Conservation (phyloP, 352 stramenopile species). For the Phytophthora rubi region DNA sequence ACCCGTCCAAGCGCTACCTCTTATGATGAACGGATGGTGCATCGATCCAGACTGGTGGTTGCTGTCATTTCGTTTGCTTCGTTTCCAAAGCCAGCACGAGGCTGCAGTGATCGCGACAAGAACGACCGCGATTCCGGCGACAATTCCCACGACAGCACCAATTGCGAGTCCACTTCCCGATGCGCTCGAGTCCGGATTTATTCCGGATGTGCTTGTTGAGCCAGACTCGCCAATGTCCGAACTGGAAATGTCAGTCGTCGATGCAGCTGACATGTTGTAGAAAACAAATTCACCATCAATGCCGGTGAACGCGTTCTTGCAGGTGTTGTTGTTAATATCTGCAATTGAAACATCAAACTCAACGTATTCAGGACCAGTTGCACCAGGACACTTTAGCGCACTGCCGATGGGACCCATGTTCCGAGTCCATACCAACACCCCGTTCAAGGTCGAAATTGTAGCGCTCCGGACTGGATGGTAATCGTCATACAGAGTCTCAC, state of each 20-base stretch:
- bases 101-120: conserved; percentile 9
- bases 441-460: conserved; percentile 8
- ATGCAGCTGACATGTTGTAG: background rate
- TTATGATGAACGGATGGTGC: conserved; percentile 5
- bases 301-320: background rate
- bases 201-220: background rate
- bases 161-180: background rate
- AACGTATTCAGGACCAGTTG: background rate
- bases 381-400: conserved; percentile 5
- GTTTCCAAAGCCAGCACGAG: conserved; percentile 1
- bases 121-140: background rate
- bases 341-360: conserved; percentile 12
- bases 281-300: conserved; percentile 14
- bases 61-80: background rate
- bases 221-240: background rate
- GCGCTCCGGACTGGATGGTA: conserved; percentile 1
- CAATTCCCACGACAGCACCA: background rate
- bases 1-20: conserved; percentile 10
- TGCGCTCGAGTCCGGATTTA: background rate
- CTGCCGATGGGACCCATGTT: background rate
- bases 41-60: background rate
- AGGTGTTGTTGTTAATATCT: background rate
- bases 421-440: background rate
- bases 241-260: background rate
- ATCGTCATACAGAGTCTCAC: background rate